phyloP scores from a whole-genome alignment of 768 basidiomycete species.

The Cubamyces lactineus region DNA sequence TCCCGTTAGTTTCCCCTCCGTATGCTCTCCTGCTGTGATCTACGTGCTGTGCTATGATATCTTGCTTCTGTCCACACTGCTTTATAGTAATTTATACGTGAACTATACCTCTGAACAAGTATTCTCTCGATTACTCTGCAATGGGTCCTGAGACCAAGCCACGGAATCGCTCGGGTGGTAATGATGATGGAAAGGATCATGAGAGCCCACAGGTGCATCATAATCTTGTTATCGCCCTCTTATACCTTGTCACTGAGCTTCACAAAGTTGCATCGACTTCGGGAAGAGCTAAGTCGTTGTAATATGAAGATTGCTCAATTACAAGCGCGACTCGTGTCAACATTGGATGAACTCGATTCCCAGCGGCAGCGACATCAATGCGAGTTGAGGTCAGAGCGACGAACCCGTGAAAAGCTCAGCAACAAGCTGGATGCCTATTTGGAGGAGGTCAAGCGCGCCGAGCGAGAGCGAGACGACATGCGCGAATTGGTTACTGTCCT shows the following conservation, averaged over 20 bases:
- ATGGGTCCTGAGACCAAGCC: constrained; percentile 11
- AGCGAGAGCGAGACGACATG: constrained; percentile 56
- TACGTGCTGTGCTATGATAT: not conserved
- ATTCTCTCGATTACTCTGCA: not conserved
- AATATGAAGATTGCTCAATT: constrained; percentile 38
- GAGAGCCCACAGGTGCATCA: constrained; percentile 4
- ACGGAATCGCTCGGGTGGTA: not conserved
- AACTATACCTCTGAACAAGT: not conserved
- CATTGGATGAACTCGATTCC: constrained; percentile 54
- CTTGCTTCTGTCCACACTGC: not conserved
- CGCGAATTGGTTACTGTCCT: constrained; percentile 55
- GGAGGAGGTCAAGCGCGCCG: constrained; percentile 37
- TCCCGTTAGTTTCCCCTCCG: not conserved
- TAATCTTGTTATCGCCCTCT: not conserved
- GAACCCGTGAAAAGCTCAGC: constrained; percentile 40
- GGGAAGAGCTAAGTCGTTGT: constrained; percentile 10
- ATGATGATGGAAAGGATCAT: not conserved
- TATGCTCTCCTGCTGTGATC: not conserved
- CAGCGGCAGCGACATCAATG: constrained; percentile 42
- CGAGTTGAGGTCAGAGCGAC: constrained; percentile 43
- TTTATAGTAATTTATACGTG: not conserved
- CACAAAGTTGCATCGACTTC: constrained; percentile 5
- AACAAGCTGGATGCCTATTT: constrained; percentile 43
- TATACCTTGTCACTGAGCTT: no score
- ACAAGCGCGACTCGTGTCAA: constrained; percentile 50